Percentiles rank a stretch among this genome's conserved stretches.
These are phyloP conservation scores for Sherardia arvensis DNA, from an alignment of 257 asterid genomes.

Conservation along the genomic window DNA sequence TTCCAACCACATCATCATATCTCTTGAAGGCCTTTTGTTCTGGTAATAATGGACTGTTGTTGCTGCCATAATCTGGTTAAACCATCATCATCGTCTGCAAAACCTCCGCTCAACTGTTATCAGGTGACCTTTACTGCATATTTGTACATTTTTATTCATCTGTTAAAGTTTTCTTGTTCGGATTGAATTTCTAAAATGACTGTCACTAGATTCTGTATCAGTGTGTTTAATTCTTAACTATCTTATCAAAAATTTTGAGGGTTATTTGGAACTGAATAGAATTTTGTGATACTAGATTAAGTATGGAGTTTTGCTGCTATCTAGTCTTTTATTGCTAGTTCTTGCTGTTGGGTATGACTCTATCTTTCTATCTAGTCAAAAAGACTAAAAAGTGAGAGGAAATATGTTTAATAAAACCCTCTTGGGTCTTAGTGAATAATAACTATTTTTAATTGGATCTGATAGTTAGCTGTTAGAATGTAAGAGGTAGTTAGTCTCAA, in stretches of 20 bases:
- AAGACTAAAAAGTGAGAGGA: not conserved
- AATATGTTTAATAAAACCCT: not conserved
- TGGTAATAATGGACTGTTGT: constrained; percentile 36
- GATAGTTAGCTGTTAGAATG: not conserved
- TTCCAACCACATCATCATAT: not conserved
- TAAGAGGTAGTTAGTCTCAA: not conserved
- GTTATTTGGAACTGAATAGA: not conserved
- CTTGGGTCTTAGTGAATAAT: not conserved
- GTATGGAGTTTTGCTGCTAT: not conserved
- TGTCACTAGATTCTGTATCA: not conserved
- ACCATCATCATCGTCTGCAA: constrained; percentile 22
- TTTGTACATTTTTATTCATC: not conserved
- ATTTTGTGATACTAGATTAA: not conserved
- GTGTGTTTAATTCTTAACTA: no score
- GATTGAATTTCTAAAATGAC: not conserved
- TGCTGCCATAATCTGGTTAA: constrained; percentile 19
- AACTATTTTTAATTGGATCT: no score
- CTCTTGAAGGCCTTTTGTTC: not conserved
- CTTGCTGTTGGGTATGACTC: not conserved
- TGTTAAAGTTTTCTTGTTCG: not conserved
- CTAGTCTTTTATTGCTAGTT: not conserved
- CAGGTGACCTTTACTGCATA: not conserved
- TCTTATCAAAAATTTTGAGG: not conserved
- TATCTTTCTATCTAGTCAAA: not conserved
- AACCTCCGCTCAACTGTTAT: constrained; percentile 24